Evolutionary conservation across 495 filamentous ascomycete species (phyloP).

Genomic region (Hyphodiscus hymeniophilus): DNA sequence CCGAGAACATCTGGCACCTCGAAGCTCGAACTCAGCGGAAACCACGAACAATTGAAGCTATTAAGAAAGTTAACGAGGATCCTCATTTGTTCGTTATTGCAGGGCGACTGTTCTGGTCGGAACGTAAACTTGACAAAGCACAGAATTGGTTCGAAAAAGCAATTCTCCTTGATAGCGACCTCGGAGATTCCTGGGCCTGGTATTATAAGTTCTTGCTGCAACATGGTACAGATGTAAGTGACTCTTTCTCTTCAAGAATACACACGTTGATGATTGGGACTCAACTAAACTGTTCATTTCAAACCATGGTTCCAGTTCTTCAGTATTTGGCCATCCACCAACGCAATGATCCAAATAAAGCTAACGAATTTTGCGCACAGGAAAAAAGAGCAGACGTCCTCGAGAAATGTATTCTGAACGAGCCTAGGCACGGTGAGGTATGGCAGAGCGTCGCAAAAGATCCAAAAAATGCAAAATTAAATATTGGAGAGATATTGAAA

Average conservation of each 20-base stretch:
- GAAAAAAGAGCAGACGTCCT: constrained; percentile 82
- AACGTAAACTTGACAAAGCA: constrained; percentile 79
- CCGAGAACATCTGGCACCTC: constrained; percentile 88
- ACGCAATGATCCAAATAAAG: not conserved
- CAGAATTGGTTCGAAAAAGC: constrained; percentile 96
- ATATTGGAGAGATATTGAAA: constrained; percentile 73
- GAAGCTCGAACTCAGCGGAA: constrained; percentile 88
- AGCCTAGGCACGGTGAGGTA: constrained; percentile 86
- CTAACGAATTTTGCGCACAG: constrained; percentile 24
- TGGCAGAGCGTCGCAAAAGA: constrained; percentile 85
- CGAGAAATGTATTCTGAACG: constrained; percentile 62
- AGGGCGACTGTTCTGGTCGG: constrained; percentile 48
- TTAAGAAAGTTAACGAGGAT: constrained; percentile 94
- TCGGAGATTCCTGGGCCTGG: constrained; percentile 96
- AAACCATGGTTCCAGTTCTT: too few relatives aligned
- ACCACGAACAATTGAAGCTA: constrained; percentile 80
- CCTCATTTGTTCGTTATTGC: constrained; percentile 64
- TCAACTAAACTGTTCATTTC: constrained; percentile 1
- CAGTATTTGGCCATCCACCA: too few relatives aligned
- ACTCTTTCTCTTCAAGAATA: not conserved
- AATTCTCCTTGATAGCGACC: constrained; percentile 72
- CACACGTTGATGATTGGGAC: not conserved
- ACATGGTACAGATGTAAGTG: constrained; percentile 69
- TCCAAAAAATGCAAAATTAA: constrained; percentile 65
- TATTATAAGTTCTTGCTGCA: constrained; percentile 87